Evolutionary conservation across 208 protist species (phyloP), one percentile per base, ranked within the genome.

Genomic region (Acanthamoeba culbertsoni): DNA sequence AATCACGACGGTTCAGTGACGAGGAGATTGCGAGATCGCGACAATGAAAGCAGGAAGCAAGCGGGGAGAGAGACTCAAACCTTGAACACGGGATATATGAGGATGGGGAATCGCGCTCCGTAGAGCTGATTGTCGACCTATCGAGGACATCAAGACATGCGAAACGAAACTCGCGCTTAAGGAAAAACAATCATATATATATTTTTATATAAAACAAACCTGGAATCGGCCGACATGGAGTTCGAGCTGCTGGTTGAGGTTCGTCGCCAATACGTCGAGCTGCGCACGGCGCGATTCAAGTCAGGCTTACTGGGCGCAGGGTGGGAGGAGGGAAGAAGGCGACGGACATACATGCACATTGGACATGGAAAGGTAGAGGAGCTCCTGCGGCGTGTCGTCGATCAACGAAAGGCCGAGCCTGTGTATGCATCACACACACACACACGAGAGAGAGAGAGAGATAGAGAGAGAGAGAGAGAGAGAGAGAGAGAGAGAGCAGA

Each of bases 31-130:
- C n/a, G n/a, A n/a, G n/a, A n/a, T n/a, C n/a, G n/a, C n/a, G n/a
- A n/a, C n/a, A n/a, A n/a, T n/a, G n/a, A n/a, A n/a, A n/a, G n/a
- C n/a, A n/a, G n/a, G n/a, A n/a, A n/a, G n/a, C n/a, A n/a, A n/a
- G n/a, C n/a, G n/a, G n/a, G n/a, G 40, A 86, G 35, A 12, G 51
- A 33, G 77, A 26, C 23, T 2, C n/a, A 7, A 40, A 89, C 86
- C 86, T 92, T 92, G 59, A 92, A 92, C 14, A 92, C 59, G 10
- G 86, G 86, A 31, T 92, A 92, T 20, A 92, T 75, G 40, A 92
- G 86, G 59, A 92, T 57, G n/a, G 86, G 86, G 46, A 75, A 92
- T 33, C 62, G 5, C 26, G 86, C 53, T 20, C 7, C 37, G 31
- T 75, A 92, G 33, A 92, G 53, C 62, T 92, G 86, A 42, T 92